Evolutionary conservation across 2,329 filamentous ascomycete species (phyloP).

Genomic region (Ceratocystis ficicola): DNA sequence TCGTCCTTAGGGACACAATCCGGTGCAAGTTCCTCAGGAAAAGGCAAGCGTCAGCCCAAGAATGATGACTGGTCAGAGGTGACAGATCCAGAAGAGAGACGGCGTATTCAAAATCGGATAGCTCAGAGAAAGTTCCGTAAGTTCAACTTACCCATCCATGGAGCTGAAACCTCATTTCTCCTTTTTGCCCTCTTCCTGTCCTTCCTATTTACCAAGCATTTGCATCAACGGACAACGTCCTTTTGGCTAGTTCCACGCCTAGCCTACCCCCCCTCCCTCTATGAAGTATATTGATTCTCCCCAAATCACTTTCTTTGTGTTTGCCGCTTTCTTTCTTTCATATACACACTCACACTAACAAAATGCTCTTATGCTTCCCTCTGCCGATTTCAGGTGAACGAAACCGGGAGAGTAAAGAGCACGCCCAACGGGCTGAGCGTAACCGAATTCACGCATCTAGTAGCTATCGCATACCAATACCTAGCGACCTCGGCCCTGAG

Average conservation of each 20-base stretch:
- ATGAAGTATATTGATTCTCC: too few relatives aligned
- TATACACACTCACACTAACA: background rate
- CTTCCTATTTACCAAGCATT: too few relatives aligned
- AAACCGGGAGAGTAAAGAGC: slow-evolving; percentile 54
- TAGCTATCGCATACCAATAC: slow-evolving; percentile 49
- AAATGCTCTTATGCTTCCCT: background rate
- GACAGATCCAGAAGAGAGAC: slow-evolving; percentile 56
- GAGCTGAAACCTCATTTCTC: background rate
- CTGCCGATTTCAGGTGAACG: slow-evolving; percentile 47
- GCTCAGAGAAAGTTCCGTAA: slow-evolving; percentile 66
- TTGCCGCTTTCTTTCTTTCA: background rate
- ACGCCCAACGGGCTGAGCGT: slow-evolving; percentile 47
- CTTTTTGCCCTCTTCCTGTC: background rate
- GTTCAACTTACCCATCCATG: slow-evolving; percentile 26
- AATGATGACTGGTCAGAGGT: slow-evolving; percentile 58
- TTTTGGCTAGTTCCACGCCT: too few relatives aligned
- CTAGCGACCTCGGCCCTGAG: slow-evolving; percentile 41
- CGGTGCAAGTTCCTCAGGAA: slow-evolving; percentile 24
- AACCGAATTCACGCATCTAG: slow-evolving; percentile 53
- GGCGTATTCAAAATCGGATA: slow-evolving; percentile 64
- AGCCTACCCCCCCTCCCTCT: too few relatives aligned
- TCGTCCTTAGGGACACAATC: background rate
- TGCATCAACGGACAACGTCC: too few relatives aligned
- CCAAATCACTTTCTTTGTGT: background rate
- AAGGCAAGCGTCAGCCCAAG: slow-evolving; percentile 32